Conservation (phyloP, 2,329 filamentous ascomycete species). For the Penicillium olsonii region DNA sequence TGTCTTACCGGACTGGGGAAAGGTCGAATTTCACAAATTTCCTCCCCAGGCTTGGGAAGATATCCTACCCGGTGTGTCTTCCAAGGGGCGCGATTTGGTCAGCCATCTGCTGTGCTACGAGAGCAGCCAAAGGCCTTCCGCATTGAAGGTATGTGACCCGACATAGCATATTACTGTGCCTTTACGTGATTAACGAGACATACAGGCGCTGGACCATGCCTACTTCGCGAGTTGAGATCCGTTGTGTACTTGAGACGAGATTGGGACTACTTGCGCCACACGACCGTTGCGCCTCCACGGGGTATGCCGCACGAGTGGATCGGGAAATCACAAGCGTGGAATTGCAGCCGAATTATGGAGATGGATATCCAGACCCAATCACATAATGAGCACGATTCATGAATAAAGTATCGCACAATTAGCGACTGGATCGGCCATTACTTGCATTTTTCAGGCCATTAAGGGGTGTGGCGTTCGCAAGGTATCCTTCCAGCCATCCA, state of each 20-base stretch:
- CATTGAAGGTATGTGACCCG: conserved; percentile 57
- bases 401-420: not conserved
- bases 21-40: conserved; percentile 77
- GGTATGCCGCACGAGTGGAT: conserved; percentile 7
- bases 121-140: conserved; percentile 65
- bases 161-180: not conserved
- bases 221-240: conserved; percentile 32
- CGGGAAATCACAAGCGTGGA: not conserved
- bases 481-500: not conserved
- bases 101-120: conserved; percentile 71
- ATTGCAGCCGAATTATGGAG: conserved; percentile 4
- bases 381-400: not conserved
- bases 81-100: conserved; percentile 66
- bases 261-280: conserved; percentile 8
- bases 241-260: not conserved
- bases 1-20: conserved; percentile 81
- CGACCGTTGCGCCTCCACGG: not conserved
- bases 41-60: conserved; percentile 66
- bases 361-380: not conserved
- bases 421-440: not conserved
- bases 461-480: not conserved
- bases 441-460: not conserved
- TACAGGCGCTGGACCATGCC: conserved; percentile 41
- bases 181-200: conserved; percentile 14
- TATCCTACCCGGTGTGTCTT: conserved; percentile 64